Percentiles rank a stretch among this genome's conserved stretches.
These are phyloP conservation scores for Aspergillus haitiensis DNA, from an alignment of 495 filamentous ascomycete species.

Conservation along the genomic window DNA sequence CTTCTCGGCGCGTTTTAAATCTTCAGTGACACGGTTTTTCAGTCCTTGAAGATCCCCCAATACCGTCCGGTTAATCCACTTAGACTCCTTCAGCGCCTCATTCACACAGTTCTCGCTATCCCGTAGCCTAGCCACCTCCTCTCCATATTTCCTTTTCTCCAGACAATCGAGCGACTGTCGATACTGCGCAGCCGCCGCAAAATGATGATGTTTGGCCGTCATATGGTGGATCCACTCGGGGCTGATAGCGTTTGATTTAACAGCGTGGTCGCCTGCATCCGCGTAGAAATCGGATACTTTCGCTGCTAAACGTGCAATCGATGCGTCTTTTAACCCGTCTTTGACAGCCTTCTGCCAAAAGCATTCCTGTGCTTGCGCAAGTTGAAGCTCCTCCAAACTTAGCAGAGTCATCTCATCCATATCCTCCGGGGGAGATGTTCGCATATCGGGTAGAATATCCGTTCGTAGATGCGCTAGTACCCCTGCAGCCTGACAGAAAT, in stretches of 20 bases:
- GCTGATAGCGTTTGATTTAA: constrained; percentile 84
- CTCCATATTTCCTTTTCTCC: constrained; percentile 92
- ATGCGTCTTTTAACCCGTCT: constrained; percentile 86
- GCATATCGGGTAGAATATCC: constrained; percentile 79
- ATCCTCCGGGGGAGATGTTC: constrained; percentile 84
- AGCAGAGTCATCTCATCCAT: constrained; percentile 90
- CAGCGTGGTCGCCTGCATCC: constrained; percentile 77
- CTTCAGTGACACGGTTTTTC: constrained; percentile 78
- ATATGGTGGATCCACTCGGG: constrained; percentile 98
- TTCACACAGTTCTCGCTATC: constrained; percentile 82
- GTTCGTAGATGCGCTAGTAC: constrained; percentile 77
- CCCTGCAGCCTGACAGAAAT: constrained; percentile 86
- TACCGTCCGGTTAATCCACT: constrained; percentile 82
- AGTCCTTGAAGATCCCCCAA: constrained; percentile 79
- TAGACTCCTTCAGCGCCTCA: constrained; percentile 81
- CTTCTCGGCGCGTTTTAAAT: constrained; percentile 89
- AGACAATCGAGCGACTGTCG: constrained; percentile 89
- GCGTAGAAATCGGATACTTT: constrained; percentile 92
- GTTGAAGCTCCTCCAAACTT: constrained; percentile 76
- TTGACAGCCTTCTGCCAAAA: constrained; percentile 98
- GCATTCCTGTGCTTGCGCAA: constrained; percentile 94
- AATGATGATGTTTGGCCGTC: constrained; percentile 96
- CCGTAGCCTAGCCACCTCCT: constrained; percentile 84
- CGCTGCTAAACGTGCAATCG: constrained; percentile 86
- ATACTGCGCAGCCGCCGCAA: constrained; percentile 94